Conservation (phyloP, 164 flowering plant species). For the Chimonanthus praecox region DNA sequence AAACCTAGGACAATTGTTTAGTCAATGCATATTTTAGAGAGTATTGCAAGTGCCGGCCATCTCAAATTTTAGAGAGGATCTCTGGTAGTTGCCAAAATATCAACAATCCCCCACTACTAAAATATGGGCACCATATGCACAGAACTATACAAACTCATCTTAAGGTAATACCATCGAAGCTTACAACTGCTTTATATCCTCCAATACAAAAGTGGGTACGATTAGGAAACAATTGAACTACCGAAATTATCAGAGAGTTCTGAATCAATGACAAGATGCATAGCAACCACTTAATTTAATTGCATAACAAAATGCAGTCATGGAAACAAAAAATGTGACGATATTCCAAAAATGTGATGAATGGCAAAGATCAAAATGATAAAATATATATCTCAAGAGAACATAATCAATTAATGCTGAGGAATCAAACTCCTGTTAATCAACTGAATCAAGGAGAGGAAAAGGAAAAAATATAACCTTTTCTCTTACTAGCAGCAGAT, state of each 20-base stretch:
- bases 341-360: not conserved
- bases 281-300: not conserved
- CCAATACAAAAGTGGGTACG: not conserved
- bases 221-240: not conserved
- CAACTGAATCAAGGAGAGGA: not conserved
- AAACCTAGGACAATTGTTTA: no score
- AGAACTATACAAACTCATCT: not conserved
- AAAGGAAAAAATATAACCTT: conserved; percentile 35
- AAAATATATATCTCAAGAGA: not conserved
- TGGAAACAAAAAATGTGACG: not conserved
- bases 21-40: not conserved
- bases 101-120: not conserved
- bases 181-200: not conserved
- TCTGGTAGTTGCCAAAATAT: not conserved
- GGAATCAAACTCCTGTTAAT: not conserved
- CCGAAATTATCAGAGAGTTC: not conserved
- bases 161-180: not conserved
- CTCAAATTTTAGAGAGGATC: not conserved
- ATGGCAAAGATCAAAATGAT: not conserved
- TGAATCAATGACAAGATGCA: not conserved
- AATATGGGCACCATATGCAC: not conserved
- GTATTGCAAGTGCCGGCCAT: not conserved
- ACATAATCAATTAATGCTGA: not conserved
- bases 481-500: conserved; percentile 33
- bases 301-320: not conserved